Evolutionary conservation across 768 basidiomycete species (phyloP), one percentile per base, ranked within the genome.

Genomic region (Leccinum obscurum): DNA sequence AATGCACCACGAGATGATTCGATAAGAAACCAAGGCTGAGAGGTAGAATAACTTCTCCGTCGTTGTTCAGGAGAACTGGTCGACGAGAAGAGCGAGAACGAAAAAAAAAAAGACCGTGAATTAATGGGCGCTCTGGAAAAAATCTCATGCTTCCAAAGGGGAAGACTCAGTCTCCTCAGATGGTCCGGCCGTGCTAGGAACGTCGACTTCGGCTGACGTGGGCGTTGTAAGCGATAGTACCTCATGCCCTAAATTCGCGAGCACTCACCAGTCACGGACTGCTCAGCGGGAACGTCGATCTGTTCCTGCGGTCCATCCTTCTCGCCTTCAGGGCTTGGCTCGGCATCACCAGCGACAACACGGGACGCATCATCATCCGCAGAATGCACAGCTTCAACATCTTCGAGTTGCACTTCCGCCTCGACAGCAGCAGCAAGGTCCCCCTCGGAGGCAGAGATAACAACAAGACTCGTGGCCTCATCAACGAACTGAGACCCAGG

Each of bases 231-330:
- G 55, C 20, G 1, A 55, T 22, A 14, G 41, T 30, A 24, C 11
- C 26, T 35, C 34, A 28, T 30, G 22, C 26, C 37, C 20, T 14
- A 37, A 10, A 41, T 55, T 57, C 34, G 6, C 57, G 52, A 51
- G 5, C 53, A 63, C 67, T 66, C n/a, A 63, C 66, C 28, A 10
- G 44, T n/a, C 58, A 51, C 44, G 30, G 57, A 6, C 20, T 9
- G 32, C 24, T 58, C 55, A 44, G 30, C 39, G 8, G 6, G 4
- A 54, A 15, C 41, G 20, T 51, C 51, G 15, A 28, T 49, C 2
- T 30, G 54, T 20, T 57, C 44, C 37, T 51, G 52, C 8, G 35
- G 24, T 44, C 28, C 60, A n/a, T 46, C 20, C 11, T 22, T 41
- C 4, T 20, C 22, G 0, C 9, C 9, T 34, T 34, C 34, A 34